These are phyloP conservation scores for Acanthamoeba lenticulata DNA, from an alignment of 208 protist genomes.

Conservation along the genomic window DNA sequence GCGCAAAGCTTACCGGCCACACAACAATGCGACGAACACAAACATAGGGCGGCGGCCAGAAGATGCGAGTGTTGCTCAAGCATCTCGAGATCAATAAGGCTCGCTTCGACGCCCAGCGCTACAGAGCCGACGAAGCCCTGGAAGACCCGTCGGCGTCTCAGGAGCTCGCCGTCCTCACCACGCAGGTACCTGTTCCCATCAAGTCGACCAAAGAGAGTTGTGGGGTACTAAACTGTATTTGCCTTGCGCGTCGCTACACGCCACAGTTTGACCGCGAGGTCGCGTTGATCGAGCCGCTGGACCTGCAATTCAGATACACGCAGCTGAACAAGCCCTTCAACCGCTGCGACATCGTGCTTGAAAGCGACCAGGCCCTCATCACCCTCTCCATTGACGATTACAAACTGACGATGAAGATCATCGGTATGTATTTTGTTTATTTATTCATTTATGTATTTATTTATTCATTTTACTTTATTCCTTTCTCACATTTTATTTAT, in stretches of 20 bases:
- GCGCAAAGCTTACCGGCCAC: too few relatives aligned
- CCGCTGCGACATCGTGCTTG: constrained; percentile 41
- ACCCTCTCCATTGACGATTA: constrained; percentile 62
- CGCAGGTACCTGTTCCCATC: neutral
- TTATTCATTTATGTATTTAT: too few relatives aligned
- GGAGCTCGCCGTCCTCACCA: neutral
- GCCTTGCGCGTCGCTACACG: neutral
- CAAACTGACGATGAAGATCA: constrained; percentile 22
- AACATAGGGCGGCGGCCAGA: constrained; percentile 56
- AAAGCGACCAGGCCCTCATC: constrained; percentile 36
- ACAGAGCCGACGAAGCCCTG: constrained; percentile 2
- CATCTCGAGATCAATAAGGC: constrained; percentile 11
- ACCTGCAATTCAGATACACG: constrained; percentile 42
- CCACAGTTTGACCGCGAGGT: constrained; percentile 46
- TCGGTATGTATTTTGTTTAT: neutral
- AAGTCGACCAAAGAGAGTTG: neutral
- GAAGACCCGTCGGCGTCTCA: neutral
- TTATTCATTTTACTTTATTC: too few relatives aligned
- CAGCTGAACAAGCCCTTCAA: constrained; percentile 47
- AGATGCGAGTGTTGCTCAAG: neutral
- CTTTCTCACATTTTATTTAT: neutral
- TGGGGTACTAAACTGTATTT: too few relatives aligned
- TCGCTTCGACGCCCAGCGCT: neutral
- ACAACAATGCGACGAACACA: too few relatives aligned
- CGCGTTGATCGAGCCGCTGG: constrained; percentile 32